Evolutionary conservation across 2,329 filamentous ascomycete species (phyloP).

Genomic region (Cercospora janseana): DNA sequence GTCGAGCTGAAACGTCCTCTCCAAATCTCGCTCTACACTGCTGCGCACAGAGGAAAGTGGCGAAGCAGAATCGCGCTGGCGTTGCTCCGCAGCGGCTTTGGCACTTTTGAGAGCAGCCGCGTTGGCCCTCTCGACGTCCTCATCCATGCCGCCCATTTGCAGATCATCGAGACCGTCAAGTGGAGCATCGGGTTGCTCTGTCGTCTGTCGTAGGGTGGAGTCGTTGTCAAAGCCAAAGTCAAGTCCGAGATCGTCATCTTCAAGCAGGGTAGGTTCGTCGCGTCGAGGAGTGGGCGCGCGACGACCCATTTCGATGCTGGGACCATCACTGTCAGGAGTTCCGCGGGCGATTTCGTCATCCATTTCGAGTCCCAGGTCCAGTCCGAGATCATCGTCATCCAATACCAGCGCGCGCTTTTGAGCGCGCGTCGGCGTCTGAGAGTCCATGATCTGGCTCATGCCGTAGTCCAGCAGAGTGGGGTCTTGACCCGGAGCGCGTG

Average conservation of each 20-base stretch:
- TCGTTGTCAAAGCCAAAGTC: conserved; percentile 44
- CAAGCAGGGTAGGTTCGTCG: conserved; percentile 57
- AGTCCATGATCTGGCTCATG: conserved; percentile 70
- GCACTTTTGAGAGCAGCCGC: conserved; percentile 43
- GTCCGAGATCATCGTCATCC: conserved; percentile 57
- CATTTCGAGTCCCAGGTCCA: conserved; percentile 61
- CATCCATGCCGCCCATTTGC: conserved; percentile 46
- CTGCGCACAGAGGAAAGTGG: conserved; percentile 55
- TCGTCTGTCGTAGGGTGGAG: conserved; percentile 30
- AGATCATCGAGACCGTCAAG: conserved; percentile 39
- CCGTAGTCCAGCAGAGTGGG: conserved; percentile 54
- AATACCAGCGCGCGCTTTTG: conserved; percentile 43
- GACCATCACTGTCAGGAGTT: conserved; percentile 30
- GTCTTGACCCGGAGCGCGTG: conserved; percentile 39
- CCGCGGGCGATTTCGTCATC: conserved; percentile 40
- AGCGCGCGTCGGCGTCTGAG: conserved; percentile 32
- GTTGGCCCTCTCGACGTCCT: conserved; percentile 44
- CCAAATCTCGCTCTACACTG: conserved; percentile 59
- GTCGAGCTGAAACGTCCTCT: conserved; percentile 55
- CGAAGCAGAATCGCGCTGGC: conserved; percentile 50
- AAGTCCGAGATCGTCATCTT: conserved; percentile 57
- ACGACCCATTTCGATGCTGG: conserved; percentile 84
- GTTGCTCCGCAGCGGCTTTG: conserved; percentile 39
- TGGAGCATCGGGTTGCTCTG: conserved; percentile 20
- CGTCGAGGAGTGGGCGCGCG: conserved; percentile 64